phyloP scores from a whole-genome alignment of 2,329 filamentous ascomycete species.

The Akanthomyces lecanii region DNA sequence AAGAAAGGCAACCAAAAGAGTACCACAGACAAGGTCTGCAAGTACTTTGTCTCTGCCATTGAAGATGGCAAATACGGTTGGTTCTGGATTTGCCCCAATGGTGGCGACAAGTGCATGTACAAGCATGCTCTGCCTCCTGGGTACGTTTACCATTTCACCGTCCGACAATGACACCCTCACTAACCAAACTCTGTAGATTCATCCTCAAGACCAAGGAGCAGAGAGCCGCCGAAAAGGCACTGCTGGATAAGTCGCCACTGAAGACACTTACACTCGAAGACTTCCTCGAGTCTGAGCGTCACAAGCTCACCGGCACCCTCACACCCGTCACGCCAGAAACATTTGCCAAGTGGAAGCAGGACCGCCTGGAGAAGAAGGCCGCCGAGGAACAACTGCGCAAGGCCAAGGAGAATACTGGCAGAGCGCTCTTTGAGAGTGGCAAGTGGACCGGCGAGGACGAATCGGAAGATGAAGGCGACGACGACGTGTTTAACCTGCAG shows the following conservation, averaged over 20 bases:
- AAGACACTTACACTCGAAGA: conserved; percentile 95
- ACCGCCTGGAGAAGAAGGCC: conserved; percentile 89
- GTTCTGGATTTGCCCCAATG: conserved; percentile 98
- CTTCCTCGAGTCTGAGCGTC: conserved; percentile 91
- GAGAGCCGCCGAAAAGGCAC: conserved; percentile 86
- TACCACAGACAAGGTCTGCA: conserved; percentile 98
- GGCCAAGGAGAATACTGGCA: conserved; percentile 92
- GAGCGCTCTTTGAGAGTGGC: conserved; percentile 93
- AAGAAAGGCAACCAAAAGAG: conserved; percentile 98
- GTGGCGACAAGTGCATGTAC: conserved; percentile 97
- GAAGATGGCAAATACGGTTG: conserved; percentile 98
- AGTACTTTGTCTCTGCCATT: conserved; percentile 94
- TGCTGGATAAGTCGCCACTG: conserved; percentile 92
- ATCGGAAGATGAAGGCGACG: conserved; percentile 56
- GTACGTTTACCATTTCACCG: conserved; percentile 49
- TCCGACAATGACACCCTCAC: conserved; percentile 19
- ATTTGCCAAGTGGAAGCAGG: conserved; percentile 97
- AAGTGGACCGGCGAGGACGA: conserved; percentile 75
- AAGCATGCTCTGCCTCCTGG: conserved; percentile 91
- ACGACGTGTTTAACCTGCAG: conserved; percentile 74
- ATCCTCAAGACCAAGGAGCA: conserved; percentile 98
- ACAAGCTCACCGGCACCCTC: conserved; percentile 86
- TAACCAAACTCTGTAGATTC: conserved; percentile 57
- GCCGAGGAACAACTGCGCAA: conserved; percentile 86
- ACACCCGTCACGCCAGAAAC: conserved; percentile 91